Evolutionary conservation across 2,329 filamentous ascomycete species (phyloP).

Genomic region (Graphiopsis chlorocephala): DNA sequence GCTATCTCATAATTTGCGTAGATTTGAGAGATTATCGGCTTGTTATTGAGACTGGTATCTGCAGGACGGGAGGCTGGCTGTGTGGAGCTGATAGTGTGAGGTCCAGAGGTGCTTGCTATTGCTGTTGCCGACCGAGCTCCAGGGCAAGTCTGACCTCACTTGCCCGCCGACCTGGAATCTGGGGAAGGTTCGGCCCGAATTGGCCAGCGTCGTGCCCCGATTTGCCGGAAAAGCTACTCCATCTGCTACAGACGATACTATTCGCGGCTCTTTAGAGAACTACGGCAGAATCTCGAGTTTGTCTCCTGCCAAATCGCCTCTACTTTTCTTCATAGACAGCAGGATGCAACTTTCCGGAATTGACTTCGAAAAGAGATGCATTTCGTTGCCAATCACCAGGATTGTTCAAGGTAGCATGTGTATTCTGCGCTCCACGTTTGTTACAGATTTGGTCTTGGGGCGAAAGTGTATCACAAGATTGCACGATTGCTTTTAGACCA

Average conservation of each 20-base stretch:
- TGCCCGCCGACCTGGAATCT: not conserved
- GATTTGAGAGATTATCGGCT: not conserved
- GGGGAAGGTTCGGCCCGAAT: slow-evolving; percentile 3
- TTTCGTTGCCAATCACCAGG: not conserved
- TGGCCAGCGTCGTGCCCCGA: not conserved
- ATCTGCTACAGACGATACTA: not conserved
- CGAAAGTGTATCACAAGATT: not conserved
- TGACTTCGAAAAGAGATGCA: not conserved
- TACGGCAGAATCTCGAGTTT: not conserved
- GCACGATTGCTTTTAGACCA: not conserved
- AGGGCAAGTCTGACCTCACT: slow-evolving; percentile 8
- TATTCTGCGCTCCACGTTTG: no score
- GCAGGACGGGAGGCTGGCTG: not conserved
- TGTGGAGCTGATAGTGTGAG: not conserved
- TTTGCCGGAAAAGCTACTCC: not conserved
- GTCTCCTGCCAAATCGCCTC: no score
- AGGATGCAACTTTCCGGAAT: not conserved
- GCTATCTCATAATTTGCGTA: not conserved
- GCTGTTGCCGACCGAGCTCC: not conserved
- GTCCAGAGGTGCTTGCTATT: not conserved
- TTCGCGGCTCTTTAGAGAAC: not conserved
- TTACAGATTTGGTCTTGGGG: not conserved
- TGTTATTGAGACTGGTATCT: not conserved
- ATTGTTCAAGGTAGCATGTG: not conserved
- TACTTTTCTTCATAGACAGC: not conserved